Percentiles rank a stretch among this genome's conserved stretches.
phyloP scores from a whole-genome alignment of 2,329 filamentous ascomycete genomes.

The Apiospora phragmitis region DNA sequence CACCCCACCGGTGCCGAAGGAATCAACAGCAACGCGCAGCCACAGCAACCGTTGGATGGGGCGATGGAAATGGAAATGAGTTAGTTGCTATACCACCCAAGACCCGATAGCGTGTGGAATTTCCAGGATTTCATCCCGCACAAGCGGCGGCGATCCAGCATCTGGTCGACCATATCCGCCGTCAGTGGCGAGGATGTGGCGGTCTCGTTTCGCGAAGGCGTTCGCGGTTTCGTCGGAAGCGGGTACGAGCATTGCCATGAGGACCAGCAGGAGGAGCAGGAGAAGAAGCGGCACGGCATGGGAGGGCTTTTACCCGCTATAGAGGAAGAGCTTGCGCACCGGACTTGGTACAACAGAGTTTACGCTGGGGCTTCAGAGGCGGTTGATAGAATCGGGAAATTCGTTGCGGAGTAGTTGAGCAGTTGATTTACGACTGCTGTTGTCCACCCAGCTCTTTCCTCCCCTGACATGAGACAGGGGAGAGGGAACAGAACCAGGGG shows the following conservation, averaged over 20 bases:
- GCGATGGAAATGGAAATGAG: slow-evolving; percentile 5
- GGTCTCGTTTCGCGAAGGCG: not conserved
- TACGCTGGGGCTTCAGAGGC: not conserved
- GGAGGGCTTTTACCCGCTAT: not conserved
- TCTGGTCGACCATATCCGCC: not conserved
- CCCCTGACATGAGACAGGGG: not conserved
- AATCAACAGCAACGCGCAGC: not conserved
- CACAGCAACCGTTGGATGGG: not conserved
- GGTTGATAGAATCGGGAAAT: not conserved
- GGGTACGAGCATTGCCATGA: not conserved
- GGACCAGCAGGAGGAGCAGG: not conserved
- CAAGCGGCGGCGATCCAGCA: not conserved
- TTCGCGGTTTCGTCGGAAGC: not conserved
- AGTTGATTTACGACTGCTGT: not conserved
- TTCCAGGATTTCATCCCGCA: not conserved
- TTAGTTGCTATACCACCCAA: slow-evolving; percentile 8
- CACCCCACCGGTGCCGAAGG: not conserved
- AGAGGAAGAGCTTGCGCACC: not conserved
- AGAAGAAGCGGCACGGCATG: not conserved
- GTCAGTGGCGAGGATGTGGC: not conserved
- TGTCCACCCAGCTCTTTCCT: not conserved
- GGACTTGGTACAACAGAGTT: not conserved
- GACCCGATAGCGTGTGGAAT: slow-evolving; percentile 7
- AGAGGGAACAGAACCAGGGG: not conserved
- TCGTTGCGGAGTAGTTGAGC: not conserved